Conservation (phyloP, 2,329 filamentous ascomycete genomes). For the Pyrenochaeta sp. region DNA sequence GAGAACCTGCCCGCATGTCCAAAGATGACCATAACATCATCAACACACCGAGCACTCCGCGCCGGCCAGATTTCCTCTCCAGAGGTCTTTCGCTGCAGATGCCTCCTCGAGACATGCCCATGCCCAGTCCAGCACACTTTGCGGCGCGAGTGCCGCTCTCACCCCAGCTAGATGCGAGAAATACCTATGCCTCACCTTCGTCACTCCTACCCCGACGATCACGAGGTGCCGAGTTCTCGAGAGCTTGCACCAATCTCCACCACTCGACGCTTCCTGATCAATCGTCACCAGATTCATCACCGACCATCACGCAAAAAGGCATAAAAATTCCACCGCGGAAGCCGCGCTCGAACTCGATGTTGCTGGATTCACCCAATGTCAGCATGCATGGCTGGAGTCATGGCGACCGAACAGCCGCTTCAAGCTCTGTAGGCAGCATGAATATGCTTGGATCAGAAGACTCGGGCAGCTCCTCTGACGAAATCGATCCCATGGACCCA, state of each 20-base stretch:
- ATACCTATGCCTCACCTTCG: slow-evolving; percentile 81
- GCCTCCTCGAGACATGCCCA: slow-evolving; percentile 62
- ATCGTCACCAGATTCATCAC: slow-evolving; percentile 89
- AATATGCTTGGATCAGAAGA: slow-evolving; percentile 83
- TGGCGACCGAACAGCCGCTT: slow-evolving; percentile 55
- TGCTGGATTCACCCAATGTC: slow-evolving; percentile 71
- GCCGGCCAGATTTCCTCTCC: slow-evolving; percentile 68
- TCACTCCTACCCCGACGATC: slow-evolving; percentile 90
- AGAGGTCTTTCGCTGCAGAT: slow-evolving; percentile 76
- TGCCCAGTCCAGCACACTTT: slow-evolving; percentile 59
- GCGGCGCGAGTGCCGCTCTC: slow-evolving; percentile 75
- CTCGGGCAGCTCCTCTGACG: slow-evolving; percentile 73
- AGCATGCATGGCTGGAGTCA: slow-evolving; percentile 71
- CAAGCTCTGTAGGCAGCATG: slow-evolving; percentile 82
- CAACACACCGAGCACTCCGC: slow-evolving; percentile 67
- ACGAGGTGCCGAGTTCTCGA: slow-evolving; percentile 89
- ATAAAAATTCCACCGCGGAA: slow-evolving; percentile 67
- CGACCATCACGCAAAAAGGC: slow-evolving; percentile 77
- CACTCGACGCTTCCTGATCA: slow-evolving; percentile 92
- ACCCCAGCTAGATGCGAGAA: slow-evolving; percentile 83
- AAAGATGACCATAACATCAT: slow-evolving; percentile 57
- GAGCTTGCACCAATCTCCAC: slow-evolving; percentile 91
- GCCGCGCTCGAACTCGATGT: slow-evolving; percentile 48
- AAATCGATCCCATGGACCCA: slow-evolving; percentile 58
- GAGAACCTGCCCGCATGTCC: slow-evolving; percentile 47